Conservation (phyloP, 805 yeast genomes). For the Grigorovia humatica region DNA sequence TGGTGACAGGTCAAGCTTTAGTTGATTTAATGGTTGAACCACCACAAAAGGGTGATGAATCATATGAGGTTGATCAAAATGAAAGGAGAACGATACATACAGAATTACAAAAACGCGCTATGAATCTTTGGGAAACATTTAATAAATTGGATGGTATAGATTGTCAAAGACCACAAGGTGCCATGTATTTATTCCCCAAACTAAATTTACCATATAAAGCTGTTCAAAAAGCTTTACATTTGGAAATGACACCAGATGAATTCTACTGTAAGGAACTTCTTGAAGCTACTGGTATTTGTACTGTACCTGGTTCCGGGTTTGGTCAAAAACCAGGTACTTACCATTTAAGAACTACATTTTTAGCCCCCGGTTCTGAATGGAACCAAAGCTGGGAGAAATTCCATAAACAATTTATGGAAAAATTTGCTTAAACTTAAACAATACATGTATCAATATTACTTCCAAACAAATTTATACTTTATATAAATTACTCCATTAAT, state of each 20-base stretch:
- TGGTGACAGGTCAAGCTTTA: constrained; percentile 88
- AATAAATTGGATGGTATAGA: constrained; percentile 65
- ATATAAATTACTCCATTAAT: constrained; percentile 17
- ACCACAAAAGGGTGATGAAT: constrained; percentile 67
- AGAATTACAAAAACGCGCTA: constrained; percentile 55
- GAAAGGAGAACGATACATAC: constrained; percentile 57
- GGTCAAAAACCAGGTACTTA: constrained; percentile 85
- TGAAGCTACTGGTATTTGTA: constrained; percentile 88
- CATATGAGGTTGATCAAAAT: constrained; percentile 51
- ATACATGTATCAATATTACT: not conserved
- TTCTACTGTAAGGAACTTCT: constrained; percentile 77
- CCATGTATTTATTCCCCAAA: constrained; percentile 92
- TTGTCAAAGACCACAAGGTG: constrained; percentile 90
- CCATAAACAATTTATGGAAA: constrained; percentile 59
- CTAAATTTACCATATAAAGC: constrained; percentile 58
- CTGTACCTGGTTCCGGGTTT: constrained; percentile 95
- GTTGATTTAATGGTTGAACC: constrained; percentile 92
- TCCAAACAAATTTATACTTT: too few species aligned
- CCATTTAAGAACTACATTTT: constrained; percentile 92
- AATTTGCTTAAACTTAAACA: constrained; percentile 28
- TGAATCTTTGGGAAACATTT: constrained; percentile 59
- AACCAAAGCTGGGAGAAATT: constrained; percentile 67
- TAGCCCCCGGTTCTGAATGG: constrained; percentile 93
- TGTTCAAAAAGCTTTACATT: constrained; percentile 45
- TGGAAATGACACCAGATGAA: constrained; percentile 64